These are phyloP conservation scores for Fusarium floridanum DNA, from an alignment of 2,329 filamentous ascomycete species.

Conservation along the genomic window DNA sequence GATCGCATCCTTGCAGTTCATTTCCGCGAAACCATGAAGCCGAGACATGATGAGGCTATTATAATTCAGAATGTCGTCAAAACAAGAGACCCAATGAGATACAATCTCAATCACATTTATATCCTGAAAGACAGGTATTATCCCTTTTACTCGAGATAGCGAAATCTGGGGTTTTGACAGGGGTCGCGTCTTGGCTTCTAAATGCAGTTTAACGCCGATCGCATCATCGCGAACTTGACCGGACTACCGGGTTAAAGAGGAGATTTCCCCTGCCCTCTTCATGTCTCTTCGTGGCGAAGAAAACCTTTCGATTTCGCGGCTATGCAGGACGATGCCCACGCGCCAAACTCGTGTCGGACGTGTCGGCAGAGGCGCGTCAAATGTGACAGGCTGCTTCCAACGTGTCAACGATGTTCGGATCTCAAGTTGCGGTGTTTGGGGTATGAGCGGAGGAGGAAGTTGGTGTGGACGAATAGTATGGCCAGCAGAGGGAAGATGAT, in stretches of 20 bases:
- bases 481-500: slow-evolving; percentile 24
- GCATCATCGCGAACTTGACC: slow-evolving; percentile 2
- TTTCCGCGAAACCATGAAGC: background rate
- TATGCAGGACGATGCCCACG: slow-evolving; percentile 6
- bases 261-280: background rate
- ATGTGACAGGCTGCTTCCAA: slow-evolving; percentile 19
- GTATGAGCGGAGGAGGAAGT: slow-evolving; percentile 12
- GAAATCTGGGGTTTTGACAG: slow-evolving; percentile 9
- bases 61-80: slow-evolving; percentile 25
- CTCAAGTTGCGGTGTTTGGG: slow-evolving; percentile 19
- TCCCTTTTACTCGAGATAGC: background rate
- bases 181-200: slow-evolving; percentile 26
- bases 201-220: slow-evolving; percentile 16
- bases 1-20: background rate
- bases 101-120: background rate
- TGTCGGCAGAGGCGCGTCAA: slow-evolving; percentile 25
- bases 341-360: slow-evolving; percentile 23
- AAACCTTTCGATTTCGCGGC: background rate
- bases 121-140: background rate
- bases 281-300: background rate
- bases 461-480: slow-evolving; percentile 24
- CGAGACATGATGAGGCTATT: slow-evolving; percentile 19
- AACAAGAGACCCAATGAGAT: slow-evolving; percentile 6
- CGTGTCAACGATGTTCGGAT: slow-evolving; percentile 8
- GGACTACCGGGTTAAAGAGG: slow-evolving; percentile 1